phyloP scores from a whole-genome alignment of 345 rosid species.

The Moringa oleifera region DNA sequence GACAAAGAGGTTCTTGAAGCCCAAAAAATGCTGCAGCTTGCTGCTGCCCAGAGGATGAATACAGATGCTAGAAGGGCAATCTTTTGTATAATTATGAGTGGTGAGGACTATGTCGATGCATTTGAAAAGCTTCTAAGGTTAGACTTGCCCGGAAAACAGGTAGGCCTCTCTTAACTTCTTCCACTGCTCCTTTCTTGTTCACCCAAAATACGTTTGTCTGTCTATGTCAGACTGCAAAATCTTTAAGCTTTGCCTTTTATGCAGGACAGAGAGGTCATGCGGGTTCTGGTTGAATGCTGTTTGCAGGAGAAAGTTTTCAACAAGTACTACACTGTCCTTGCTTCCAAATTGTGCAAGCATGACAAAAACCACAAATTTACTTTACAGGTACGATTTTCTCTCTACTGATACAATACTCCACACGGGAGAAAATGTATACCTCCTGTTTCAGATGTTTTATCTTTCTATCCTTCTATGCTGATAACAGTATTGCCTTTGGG shows the following conservation, averaged over 20 bases:
- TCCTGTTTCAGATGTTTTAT: too few species aligned
- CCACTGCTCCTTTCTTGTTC: neutral
- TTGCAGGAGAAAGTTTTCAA: conserved; percentile 83
- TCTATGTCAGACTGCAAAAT: neutral
- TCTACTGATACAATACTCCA: neutral
- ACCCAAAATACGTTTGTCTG: too few species aligned
- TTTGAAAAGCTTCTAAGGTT: conserved; percentile 82
- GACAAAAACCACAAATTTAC: conserved; percentile 90
- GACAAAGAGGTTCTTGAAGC: conserved; percentile 82
- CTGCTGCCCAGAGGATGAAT: conserved; percentile 88
- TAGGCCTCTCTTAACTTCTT: conserved; percentile 10
- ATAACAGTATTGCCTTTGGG: conserved; percentile 81
- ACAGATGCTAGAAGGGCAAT: conserved; percentile 88
- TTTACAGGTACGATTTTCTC: conserved; percentile 51
- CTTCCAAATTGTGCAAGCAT: conserved; percentile 75
- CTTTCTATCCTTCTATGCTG: too few species aligned
- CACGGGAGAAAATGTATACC: too few species aligned
- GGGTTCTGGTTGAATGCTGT: conserved; percentile 88
- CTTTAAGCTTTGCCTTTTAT: neutral
- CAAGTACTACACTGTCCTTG: conserved; percentile 74
- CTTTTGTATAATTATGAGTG: conserved; percentile 90
- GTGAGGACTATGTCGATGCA: conserved; percentile 88
- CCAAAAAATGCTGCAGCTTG: conserved; percentile 88
- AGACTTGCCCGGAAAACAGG: conserved; percentile 85
- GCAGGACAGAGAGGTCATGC: conserved; percentile 89